Percentiles rank a stretch among this genome's conserved stretches.
phyloP scores from a whole-genome alignment of 208 protist genomes.

The Trypanosomatidae sp. region DNA sequence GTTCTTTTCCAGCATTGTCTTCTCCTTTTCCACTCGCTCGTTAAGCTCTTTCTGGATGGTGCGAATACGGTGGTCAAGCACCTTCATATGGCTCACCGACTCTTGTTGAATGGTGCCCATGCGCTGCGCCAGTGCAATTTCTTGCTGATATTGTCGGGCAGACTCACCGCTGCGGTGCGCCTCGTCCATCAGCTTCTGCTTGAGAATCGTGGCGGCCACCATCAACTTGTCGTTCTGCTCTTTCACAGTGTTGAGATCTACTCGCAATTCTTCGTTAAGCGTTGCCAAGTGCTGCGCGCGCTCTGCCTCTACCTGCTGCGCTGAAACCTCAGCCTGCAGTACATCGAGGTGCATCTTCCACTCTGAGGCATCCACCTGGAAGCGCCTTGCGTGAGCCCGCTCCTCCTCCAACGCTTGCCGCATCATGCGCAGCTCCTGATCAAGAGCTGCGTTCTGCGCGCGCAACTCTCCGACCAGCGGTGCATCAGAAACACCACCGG shows the following conservation, averaged over 20 bases:
- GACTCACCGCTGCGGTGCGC: constrained; percentile 50
- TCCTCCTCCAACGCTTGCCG: constrained; percentile 60
- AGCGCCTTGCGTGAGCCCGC: constrained; percentile 33
- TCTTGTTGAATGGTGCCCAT: constrained; percentile 81
- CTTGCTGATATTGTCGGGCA: constrained; percentile 63
- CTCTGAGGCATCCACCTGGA: constrained; percentile 58
- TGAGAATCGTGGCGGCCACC: constrained; percentile 69
- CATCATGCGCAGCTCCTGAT: constrained; percentile 55
- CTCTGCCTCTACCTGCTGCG: constrained; percentile 63
- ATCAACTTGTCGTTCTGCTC: constrained; percentile 87
- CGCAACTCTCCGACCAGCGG: constrained; percentile 67
- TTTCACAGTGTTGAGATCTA: constrained; percentile 58
- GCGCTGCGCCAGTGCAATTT: constrained; percentile 79
- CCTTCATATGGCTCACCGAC: constrained; percentile 58
- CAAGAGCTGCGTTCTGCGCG: constrained; percentile 46
- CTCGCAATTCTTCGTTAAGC: constrained; percentile 65
- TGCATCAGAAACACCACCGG: constrained; percentile 22
- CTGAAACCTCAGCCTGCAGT: constrained; percentile 50
- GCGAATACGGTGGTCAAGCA: constrained; percentile 60
- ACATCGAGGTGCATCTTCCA: constrained; percentile 62
- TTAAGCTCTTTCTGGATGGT: constrained; percentile 76
- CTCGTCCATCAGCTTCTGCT: constrained; percentile 76
- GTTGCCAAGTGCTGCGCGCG: constrained; percentile 46
- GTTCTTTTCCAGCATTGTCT: constrained; percentile 58
- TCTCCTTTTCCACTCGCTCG: constrained; percentile 62